Evolutionary conservation across 2,329 filamentous ascomycete genomes (phyloP).

Genomic region (Tolypocladium ophioglossoides): DNA sequence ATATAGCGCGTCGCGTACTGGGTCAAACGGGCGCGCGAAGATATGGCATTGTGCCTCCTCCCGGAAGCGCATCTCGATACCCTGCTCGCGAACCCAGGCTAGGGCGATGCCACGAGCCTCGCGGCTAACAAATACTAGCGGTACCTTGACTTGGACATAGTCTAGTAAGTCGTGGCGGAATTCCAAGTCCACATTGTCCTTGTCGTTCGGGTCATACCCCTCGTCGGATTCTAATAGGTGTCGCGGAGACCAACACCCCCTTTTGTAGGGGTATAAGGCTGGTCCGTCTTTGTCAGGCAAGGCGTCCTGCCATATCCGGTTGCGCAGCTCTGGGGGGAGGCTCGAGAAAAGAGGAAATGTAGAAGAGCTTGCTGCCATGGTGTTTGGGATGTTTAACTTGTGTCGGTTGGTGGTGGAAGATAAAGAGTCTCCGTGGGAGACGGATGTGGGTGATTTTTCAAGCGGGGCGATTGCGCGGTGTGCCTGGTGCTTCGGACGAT

Average conservation of each 20-base stretch:
- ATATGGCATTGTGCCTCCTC: not conserved
- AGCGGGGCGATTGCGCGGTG: too few relatives aligned
- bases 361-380: not conserved
- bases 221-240: not conserved
- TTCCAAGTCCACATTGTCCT: not conserved
- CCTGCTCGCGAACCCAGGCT: conserved; percentile 6
- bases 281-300: conserved; percentile 6
- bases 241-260: conserved; percentile 6
- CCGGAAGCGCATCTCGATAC: conserved; percentile 1
- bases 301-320: conserved; percentile 11
- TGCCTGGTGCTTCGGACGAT: too few relatives aligned
- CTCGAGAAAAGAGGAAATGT: conserved; percentile 10
- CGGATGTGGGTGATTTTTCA: too few relatives aligned
- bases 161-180: conserved; percentile 1
- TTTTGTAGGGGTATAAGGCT: conserved; percentile 9
- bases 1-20: conserved; percentile 1
- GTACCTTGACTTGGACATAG: conserved; percentile 8
- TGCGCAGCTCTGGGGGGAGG: conserved; percentile 15
- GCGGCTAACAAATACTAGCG: conserved; percentile 7
- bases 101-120: conserved; percentile 11
- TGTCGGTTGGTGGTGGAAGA: not conserved
- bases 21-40: conserved; percentile 4
- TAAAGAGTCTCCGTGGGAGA: too few relatives aligned
- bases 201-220: conserved; percentile 1
- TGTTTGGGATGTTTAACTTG: not conserved